Evolutionary conservation across 192 early-diverging fungal genomes (phyloP).

Genomic region (Gamsiella multidivaricata): DNA sequence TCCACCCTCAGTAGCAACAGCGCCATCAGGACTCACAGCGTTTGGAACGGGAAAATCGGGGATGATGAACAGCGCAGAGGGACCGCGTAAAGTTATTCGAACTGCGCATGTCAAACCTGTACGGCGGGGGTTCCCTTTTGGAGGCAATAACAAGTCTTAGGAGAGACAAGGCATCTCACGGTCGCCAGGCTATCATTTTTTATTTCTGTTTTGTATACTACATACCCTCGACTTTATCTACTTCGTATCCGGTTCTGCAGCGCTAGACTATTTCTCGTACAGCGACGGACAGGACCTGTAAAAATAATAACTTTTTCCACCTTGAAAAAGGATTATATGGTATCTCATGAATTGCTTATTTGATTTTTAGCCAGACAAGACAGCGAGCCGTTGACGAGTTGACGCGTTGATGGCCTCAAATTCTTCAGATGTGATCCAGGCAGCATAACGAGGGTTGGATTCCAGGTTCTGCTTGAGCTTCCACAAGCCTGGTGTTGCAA

Average conservation of each 20-base stretch:
- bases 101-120: slow-evolving; percentile 14
- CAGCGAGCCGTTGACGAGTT: slow-evolving; percentile 31
- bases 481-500: slow-evolving; percentile 23
- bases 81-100: slow-evolving; percentile 44
- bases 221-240: background rate
- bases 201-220: slow-evolving; percentile 15
- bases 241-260: background rate
- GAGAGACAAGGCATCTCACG: too few species aligned
- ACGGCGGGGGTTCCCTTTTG: slow-evolving; percentile 8
- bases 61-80: slow-evolving; percentile 21
- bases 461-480: slow-evolving; percentile 20
- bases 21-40: background rate
- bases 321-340: too few species aligned
- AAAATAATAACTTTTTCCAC: background rate
- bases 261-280: background rate
- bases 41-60: slow-evolving; percentile 45
- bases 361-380: slow-evolving; percentile 22
- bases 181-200: too few species aligned
- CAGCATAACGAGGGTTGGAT: slow-evolving; percentile 8
- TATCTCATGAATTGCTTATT: background rate
- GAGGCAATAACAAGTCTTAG: slow-evolving; percentile 12
- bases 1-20: background rate
- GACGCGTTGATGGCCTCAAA: slow-evolving; percentile 40
- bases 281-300: background rate
- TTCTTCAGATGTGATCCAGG: slow-evolving; percentile 26